Base-by-base conservation (phyloP, 1,284 basidiomycete genomes). In the Ustilago loliicola region DNA sequence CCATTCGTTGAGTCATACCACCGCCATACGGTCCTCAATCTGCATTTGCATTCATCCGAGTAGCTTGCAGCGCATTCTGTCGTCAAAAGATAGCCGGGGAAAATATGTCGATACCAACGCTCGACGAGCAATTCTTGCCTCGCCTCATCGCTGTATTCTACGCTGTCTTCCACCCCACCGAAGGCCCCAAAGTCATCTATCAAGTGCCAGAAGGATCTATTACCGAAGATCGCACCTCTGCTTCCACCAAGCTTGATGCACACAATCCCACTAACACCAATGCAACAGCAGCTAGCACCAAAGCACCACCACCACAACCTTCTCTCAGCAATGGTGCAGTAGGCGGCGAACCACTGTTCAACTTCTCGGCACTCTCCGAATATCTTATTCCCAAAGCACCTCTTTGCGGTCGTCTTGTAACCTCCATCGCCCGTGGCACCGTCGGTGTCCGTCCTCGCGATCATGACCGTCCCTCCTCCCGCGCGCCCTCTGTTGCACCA, bases 341-440 rank as follows among this genome's bases (percentile, higher is more conserved):
- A 2, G 54, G 65, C 50, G 65, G 56, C 17, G 70, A 81, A 38
- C 80, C 89, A 10, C 89, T 97, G n/a, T 94, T 99, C 87, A 92
- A 95, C 85, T 98, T 98, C 81, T 91, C 92, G 53, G 92, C 94
- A 72, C 92, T 99, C 61, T 93, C 93, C 19, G 95, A 94, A 87
- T 98, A 95, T 88, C 91, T 98, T 53, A 97, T 99, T 59, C 96
- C 96, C 2, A 93, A 91, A 45, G 91, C 91, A 67, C 90, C 92
- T 1, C 88, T 98, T 9, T 97, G 95, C 78, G 95, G 95, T 10
- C 90, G 94, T 72, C 90, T 99, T 17, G 93, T 98, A 47, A 94
- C 88, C 3, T 87, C 87, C 21, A 79, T 71, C 17, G 77, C 77
- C 15, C 64, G 76, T 40, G 62, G 75, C 38, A 72, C 65, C 0